Percentiles rank a stretch among this genome's conserved stretches.
phyloP scores from a whole-genome alignment of 495 filamentous ascomycete genomes.

The Tuber melanosporum region DNA sequence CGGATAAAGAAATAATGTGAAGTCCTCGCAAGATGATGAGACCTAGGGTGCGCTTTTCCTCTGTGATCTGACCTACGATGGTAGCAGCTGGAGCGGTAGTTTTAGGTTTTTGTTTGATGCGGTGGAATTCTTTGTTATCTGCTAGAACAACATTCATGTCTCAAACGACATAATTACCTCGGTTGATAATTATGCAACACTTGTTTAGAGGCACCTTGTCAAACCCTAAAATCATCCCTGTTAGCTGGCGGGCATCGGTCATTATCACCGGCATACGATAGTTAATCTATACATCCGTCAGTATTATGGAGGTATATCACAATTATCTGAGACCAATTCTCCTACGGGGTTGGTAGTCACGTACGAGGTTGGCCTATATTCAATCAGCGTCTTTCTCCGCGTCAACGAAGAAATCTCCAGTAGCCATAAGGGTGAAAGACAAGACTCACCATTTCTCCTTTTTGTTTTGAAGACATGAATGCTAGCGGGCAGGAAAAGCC shows the following conservation, averaged over 20 bases:
- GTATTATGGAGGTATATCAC: constrained; percentile 9
- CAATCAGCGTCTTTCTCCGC: constrained; percentile 56
- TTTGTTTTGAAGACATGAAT: constrained; percentile 78
- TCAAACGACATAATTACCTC: constrained; percentile 45
- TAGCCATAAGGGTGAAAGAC: constrained; percentile 17
- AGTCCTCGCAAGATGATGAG: constrained; percentile 92
- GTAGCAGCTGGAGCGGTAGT: constrained; percentile 61
- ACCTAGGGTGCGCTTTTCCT: constrained; percentile 94
- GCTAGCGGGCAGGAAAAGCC: not conserved
- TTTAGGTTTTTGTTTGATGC: constrained; percentile 86
- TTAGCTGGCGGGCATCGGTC: constrained; percentile 92
- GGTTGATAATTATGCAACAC: constrained; percentile 4
- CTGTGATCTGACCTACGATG: constrained; percentile 56
- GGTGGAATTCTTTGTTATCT: constrained; percentile 98
- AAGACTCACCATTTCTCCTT: constrained; percentile 95
- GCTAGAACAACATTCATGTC: constrained; percentile 99
- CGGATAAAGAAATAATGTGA: constrained; percentile 86
- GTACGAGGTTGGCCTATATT: constrained; percentile 87
- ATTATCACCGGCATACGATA: constrained; percentile 97
- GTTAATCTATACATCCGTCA: constrained; percentile 66
- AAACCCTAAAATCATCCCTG: constrained; percentile 92
- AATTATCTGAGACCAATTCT: constrained; percentile 5
- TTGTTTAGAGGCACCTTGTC: constrained; percentile 64
- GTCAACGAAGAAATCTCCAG: constrained; percentile 37
- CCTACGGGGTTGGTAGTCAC: constrained; percentile 45